Percentiles rank a stretch among this genome's conserved stretches.
Conservation (phyloP, 225 moss, liverwort and hornwort species). For the Neckera pumila region DNA sequence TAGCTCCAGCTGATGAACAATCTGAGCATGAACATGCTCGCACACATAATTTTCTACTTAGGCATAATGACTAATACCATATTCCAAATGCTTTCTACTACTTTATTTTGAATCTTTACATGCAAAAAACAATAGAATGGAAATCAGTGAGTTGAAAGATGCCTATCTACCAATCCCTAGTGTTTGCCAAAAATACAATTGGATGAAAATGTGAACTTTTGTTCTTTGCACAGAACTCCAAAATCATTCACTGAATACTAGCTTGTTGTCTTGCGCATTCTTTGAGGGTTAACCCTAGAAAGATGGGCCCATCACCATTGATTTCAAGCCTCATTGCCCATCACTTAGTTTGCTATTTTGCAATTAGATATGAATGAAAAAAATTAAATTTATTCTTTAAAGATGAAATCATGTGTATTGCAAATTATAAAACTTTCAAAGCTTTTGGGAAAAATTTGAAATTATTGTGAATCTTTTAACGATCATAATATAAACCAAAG, state of each 20-base stretch:
- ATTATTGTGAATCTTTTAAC: neutral
- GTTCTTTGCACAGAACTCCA: neutral
- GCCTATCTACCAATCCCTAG: neutral
- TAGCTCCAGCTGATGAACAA: too few relatives aligned
- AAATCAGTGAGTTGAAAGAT: neutral
- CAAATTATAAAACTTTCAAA: neutral
- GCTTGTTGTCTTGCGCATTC: accelerated
- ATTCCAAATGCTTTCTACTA: neutral
- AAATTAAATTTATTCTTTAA: neutral
- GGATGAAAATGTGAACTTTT: neutral
- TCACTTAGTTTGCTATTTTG: neutral
- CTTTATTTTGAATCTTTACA: neutral
- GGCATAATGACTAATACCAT: neutral
- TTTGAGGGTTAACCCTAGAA: neutral
- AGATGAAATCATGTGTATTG: neutral
- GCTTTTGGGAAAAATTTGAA: neutral
- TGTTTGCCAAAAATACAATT: neutral
- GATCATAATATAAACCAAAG: too few relatives aligned
- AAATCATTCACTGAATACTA: neutral
- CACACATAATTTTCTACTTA: neutral
- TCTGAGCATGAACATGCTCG: neutral
- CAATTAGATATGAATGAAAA: neutral
- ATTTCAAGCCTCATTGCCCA: neutral
- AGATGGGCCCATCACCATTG: neutral
- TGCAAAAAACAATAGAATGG: neutral